Evolutionary conservation across 75 land plant genomes (phyloP), one percentile per base, ranked within the genome.

Genomic region (Ceratopteris richardii): DNA sequence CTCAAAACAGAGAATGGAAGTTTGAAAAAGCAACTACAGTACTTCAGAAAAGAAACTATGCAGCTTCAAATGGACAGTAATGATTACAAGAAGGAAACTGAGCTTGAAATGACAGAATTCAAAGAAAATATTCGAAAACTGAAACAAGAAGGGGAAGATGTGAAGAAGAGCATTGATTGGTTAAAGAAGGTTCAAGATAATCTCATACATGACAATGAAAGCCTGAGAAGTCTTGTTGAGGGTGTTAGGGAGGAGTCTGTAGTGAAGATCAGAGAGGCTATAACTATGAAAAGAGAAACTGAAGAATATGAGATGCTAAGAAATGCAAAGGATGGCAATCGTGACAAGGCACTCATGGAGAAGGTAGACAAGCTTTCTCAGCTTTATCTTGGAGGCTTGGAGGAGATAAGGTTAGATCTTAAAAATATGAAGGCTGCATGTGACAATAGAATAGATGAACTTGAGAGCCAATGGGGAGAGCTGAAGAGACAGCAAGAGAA

Each of bases 341-440:
- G 65, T 27, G 51, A 58, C 21, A 23, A 51, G 42, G 52, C 65
- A 17, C 57, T 71, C 18, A 71, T 73, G 65, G 76, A 73, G 47
- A 60, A 54, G 61, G 58, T 73, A 11, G 76, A 73, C 44, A 66
- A 57, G 37, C 51, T 73, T 17, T 73, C 76, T 18, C 60, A 73
- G 54, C 70, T 62, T n/a, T 73, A 73, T 44, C 63, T 73, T 26
- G 76, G 76, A 42, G 76, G 70, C 6, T 54, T 73, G 58, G 76
- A 73, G 40, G 76, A 73, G 54, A 62, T 73, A 29, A 66, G 64
- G 19, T 43, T 18, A 19, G 76, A 73, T 18, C 58, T 66, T 23
- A 63, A 51, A 25, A 54, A 66, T 36, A 63, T 66, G 53, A 73
- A 61, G 51, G 30, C 44, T 25, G 41, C 29, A 13, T 66, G 71